A percentile compares a stretch with the other conserved stretches of the same genome.
phyloP scores from a whole-genome alignment of 805 yeast genomes.

The Kodamaea neixiangensis region DNA sequence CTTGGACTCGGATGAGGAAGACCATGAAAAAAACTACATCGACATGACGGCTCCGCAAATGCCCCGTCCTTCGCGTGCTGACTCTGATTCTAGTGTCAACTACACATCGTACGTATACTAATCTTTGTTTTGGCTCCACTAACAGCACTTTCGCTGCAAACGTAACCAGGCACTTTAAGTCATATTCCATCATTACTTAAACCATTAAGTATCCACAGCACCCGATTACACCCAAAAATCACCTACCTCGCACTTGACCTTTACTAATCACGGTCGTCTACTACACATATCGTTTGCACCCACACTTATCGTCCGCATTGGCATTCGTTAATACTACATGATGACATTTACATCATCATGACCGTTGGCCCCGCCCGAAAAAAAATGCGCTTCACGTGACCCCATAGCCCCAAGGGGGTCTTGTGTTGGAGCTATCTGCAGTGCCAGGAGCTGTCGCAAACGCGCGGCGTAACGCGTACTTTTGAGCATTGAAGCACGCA shows the following conservation, averaged over 20 bases:
- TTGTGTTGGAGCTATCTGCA: neutral
- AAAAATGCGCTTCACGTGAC: neutral
- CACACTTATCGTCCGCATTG: too few relatives aligned
- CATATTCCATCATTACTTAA: too few relatives aligned
- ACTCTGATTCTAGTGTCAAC: constrained; percentile 39
- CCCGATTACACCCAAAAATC: too few relatives aligned
- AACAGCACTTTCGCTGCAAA: too few relatives aligned
- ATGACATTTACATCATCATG: neutral
- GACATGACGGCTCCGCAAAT: constrained; percentile 16
- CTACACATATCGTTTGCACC: too few relatives aligned
- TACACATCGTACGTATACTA: constrained; percentile 29
- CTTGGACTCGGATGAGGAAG: constrained; percentile 45
- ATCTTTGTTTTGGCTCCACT: too few relatives aligned
- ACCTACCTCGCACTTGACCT: too few relatives aligned
- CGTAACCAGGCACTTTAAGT: too few relatives aligned
- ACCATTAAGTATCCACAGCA: too few relatives aligned
- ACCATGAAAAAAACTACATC: constrained; percentile 15
- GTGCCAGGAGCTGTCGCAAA: neutral
- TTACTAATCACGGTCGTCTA: too few relatives aligned
- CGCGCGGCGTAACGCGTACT: neutral
- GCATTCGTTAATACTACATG: too few relatives aligned
- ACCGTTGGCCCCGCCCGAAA: neutral
- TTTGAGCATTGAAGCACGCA: neutral
- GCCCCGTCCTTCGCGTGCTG: constrained; percentile 33
- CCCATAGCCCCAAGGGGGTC: too few relatives aligned